Evolutionary conservation across 345 rosid species (phyloP).

Genomic region (Euphorbia peplus): DNA sequence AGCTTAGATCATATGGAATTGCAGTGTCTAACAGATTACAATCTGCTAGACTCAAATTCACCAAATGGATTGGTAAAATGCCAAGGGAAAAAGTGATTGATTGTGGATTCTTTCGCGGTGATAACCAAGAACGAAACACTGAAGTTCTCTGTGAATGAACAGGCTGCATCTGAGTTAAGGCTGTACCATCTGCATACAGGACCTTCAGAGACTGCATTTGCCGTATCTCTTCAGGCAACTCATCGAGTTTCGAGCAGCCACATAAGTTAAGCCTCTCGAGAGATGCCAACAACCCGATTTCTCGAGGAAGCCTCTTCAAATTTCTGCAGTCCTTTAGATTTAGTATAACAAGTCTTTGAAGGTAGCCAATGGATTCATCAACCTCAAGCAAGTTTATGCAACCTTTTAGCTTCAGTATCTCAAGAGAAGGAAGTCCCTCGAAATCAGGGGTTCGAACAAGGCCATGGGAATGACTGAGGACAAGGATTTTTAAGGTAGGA

Average conservation of each 20-base stretch:
- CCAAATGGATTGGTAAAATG: slow-evolving; percentile 11
- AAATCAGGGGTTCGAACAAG: slow-evolving; percentile 13
- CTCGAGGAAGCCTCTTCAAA: slow-evolving; percentile 25
- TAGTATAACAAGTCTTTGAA: slow-evolving; percentile 11
- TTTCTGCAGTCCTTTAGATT: slow-evolving; percentile 26
- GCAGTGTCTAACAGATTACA: slow-evolving; percentile 16
- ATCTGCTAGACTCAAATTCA: slow-evolving; percentile 14
- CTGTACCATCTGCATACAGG: slow-evolving; percentile 20
- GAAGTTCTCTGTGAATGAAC: slow-evolving; percentile 8
- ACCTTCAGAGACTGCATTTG: slow-evolving; percentile 25
- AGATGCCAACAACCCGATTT: slow-evolving; percentile 16
- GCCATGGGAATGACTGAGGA: slow-evolving; percentile 21
- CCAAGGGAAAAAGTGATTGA: slow-evolving; percentile 9
- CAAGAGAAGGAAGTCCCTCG: slow-evolving; percentile 15
- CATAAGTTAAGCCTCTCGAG: slow-evolving; percentile 22
- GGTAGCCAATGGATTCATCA: slow-evolving; percentile 20
- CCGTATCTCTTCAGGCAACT: slow-evolving; percentile 13
- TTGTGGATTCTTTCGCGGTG: slow-evolving; percentile 7
- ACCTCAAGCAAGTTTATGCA: slow-evolving; percentile 21
- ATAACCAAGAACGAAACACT: slow-evolving; percentile 13
- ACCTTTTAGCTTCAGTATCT: slow-evolving; percentile 15
- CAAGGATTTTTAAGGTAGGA: slow-evolving; percentile 15
- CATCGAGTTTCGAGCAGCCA: slow-evolving; percentile 27
- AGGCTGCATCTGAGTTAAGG: slow-evolving; percentile 7
- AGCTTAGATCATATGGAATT: slow-evolving; percentile 12